These are phyloP conservation scores for Diaporthe sp. DNA, from an alignment of 2,329 filamentous ascomycete species.

Conservation along the genomic window DNA sequence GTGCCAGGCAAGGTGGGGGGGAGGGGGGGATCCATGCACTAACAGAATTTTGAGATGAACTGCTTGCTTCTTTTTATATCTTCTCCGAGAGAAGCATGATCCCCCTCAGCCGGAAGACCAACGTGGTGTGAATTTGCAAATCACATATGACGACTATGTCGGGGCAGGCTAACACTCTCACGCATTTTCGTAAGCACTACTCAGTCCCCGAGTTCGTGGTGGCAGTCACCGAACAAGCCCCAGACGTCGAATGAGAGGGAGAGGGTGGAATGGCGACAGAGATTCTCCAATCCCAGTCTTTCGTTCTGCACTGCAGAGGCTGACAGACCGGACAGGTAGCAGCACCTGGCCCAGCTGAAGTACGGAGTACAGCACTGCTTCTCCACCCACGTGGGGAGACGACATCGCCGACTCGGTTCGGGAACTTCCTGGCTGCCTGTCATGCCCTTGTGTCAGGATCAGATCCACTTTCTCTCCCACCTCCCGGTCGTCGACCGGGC, in stretches of 20 bases:
- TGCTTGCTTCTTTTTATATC: conserved; percentile 28
- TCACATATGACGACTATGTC: not conserved
- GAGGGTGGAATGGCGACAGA: not conserved
- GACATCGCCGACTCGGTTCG: conserved; percentile 21
- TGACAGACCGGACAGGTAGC: not conserved
- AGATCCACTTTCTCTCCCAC: conserved; percentile 17
- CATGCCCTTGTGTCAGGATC: conserved; percentile 21
- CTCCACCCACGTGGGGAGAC: conserved; percentile 17
- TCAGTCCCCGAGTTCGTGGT: not conserved
- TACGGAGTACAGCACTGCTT: not conserved
- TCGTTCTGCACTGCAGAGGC: not conserved
- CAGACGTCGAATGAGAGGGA: not conserved
- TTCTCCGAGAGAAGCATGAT: not conserved
- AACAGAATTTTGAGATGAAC: conserved; percentile 28
- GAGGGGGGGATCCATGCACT: conserved; percentile 5
- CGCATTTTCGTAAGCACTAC: not conserved
- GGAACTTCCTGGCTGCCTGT: conserved; percentile 19
- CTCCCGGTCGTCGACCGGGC: conserved; percentile 13
- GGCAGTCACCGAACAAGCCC: not conserved
- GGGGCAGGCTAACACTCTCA: not conserved
- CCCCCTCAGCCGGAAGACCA: not conserved
- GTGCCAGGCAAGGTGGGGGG: not conserved
- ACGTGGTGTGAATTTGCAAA: not conserved
- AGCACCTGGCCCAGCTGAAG: conserved; percentile 15
- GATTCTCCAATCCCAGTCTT: not conserved